A percentile compares a stretch with the other conserved stretches of the same genome.
These are phyloP conservation scores for Pseudoturritis turrita DNA, from an alignment of 345 rosid genomes.

Conservation along the genomic window DNA sequence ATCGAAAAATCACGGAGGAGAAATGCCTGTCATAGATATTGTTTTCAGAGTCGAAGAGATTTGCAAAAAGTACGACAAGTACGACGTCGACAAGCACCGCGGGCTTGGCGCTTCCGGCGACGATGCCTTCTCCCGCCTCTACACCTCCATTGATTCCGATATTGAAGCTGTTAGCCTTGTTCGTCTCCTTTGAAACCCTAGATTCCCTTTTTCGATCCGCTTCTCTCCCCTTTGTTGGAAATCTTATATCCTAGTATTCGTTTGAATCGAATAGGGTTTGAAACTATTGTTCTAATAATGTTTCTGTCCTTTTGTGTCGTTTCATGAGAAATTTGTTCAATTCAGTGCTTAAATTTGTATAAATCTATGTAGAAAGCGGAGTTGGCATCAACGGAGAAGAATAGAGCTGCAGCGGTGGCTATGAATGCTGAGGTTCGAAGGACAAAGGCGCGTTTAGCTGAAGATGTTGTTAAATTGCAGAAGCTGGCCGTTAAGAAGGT, in stretches of 20 bases:
- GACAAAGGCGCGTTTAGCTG: conserved; percentile 60
- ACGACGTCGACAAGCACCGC: conserved; percentile 66
- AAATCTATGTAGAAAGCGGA: conserved; percentile 53
- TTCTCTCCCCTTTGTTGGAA: not conserved
- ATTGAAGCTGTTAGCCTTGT: conserved; percentile 49
- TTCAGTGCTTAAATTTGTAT: not conserved
- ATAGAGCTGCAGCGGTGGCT: conserved; percentile 63
- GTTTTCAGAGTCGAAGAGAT: conserved; percentile 71
- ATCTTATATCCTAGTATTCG: not conserved
- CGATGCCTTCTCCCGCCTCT: conserved; percentile 68
- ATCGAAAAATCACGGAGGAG: not conserved
- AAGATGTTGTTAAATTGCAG: conserved; percentile 61
- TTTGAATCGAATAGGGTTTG: not conserved
- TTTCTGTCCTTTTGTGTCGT: no score
- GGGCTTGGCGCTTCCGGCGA: conserved; percentile 52
- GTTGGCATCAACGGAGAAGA: conserved; percentile 48
- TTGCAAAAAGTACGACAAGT: conserved; percentile 77
- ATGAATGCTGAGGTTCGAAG: conserved; percentile 79
- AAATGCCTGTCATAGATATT: conserved; percentile 65
- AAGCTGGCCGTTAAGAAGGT: conserved; percentile 72
- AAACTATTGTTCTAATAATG: no score
- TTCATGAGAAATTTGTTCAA: not conserved
- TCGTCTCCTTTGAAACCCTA: not conserved
- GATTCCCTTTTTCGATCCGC: not conserved
- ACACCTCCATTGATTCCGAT: conserved; percentile 47